Evolutionary conservation across 2,329 filamentous ascomycete genomes (phyloP).

Genomic region (Boeremia lycopersici): DNA sequence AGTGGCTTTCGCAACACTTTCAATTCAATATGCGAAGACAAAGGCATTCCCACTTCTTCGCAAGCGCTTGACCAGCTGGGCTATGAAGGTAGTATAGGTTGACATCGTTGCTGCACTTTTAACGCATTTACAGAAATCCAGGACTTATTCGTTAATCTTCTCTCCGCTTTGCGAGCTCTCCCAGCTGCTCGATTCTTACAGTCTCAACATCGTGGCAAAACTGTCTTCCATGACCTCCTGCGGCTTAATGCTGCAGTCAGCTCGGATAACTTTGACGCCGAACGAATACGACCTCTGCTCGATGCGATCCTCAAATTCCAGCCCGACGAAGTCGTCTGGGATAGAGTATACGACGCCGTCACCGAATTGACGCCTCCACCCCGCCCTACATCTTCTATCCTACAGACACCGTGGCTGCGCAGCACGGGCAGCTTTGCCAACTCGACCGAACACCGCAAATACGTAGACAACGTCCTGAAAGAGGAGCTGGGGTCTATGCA

Average conservation of each 20-base stretch:
- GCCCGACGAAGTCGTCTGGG: no score
- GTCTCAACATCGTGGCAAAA: neutral
- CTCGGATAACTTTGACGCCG: neutral
- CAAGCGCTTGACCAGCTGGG: neutral
- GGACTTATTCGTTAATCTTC: neutral
- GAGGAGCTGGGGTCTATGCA: neutral
- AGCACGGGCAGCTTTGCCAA: neutral
- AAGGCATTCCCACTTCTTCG: neutral
- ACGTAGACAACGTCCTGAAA: neutral
- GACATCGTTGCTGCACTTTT: neutral
- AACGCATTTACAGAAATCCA: constrained; percentile 1
- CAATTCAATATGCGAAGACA: neutral
- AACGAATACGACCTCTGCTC: neutral
- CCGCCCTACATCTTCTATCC: neutral
- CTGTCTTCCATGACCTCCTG: no score
- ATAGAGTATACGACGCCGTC: no score
- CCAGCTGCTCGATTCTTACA: neutral
- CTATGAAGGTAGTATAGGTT: neutral
- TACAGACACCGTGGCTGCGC: neutral
- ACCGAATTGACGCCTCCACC: no score
- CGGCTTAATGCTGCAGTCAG: no score
- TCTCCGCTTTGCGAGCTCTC: neutral
- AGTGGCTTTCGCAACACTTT: neutral
- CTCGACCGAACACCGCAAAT: neutral
- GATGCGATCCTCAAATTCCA: no score